A percentile compares a stretch with the other conserved stretches of the same genome.
Evolutionary conservation across 2,329 filamentous ascomycete species (phyloP).

Genomic region (Daldinia sp.): DNA sequence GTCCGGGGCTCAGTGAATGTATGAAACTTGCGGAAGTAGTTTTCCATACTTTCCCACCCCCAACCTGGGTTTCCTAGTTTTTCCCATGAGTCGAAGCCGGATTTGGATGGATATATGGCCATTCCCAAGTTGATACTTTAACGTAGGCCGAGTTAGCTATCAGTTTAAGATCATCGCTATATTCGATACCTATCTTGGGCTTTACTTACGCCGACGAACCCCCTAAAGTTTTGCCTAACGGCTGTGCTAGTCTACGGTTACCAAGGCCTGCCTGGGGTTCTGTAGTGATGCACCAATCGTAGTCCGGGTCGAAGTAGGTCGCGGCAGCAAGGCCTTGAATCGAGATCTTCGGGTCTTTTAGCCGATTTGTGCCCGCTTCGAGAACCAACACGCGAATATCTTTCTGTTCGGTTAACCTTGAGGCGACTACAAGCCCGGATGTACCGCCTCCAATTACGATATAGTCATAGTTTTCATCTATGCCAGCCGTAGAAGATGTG

Average conservation of each 20-base stretch:
- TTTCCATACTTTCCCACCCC: conserved; percentile 48
- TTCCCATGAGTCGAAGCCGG: conserved; percentile 50
- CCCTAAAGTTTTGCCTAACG: conserved; percentile 16
- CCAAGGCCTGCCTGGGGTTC: conserved; percentile 16
- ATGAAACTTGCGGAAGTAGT: conserved; percentile 45
- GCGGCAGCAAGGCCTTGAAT: conserved; percentile 12
- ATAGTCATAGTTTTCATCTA: background rate
- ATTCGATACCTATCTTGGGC: background rate
- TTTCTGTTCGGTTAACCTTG: conserved; percentile 26
- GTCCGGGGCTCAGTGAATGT: conserved; percentile 23
- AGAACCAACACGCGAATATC: conserved; percentile 43
- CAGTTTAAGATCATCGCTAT: background rate
- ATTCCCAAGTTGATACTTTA: background rate
- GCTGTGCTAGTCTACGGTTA: conserved; percentile 18
- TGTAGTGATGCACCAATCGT: conserved; percentile 26
- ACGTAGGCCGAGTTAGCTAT: background rate
- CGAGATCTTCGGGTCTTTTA: conserved; percentile 10
- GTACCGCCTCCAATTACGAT: background rate
- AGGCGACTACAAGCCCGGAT: conserved; percentile 8
- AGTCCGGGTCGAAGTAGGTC: conserved; percentile 10
- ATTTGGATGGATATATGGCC: conserved; percentile 38
- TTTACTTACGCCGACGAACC: conserved; percentile 25
- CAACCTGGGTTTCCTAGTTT: conserved; percentile 50
- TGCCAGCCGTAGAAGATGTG: background rate
- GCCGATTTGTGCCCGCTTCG: conserved; percentile 18